Evolutionary conservation across 106 monocot species (phyloP), one percentile per base, ranked within the genome.

Genomic region (Phalaenopsis aphrodite): DNA sequence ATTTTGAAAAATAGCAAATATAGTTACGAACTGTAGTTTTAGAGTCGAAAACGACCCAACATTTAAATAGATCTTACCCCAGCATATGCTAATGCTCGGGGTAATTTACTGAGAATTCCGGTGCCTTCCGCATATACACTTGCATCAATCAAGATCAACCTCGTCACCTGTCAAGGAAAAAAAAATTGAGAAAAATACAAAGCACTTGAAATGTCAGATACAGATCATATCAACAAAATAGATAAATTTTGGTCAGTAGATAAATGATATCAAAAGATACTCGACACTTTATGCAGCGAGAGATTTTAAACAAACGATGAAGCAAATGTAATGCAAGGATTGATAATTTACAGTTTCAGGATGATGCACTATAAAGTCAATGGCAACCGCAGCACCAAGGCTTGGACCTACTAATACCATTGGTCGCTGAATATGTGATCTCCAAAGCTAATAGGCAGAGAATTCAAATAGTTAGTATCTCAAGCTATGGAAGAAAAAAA

Each of bases 351-450:
- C 96, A 38, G 92, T 91, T 82, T 97, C 96, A 43, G 96, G 96
- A 88, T 94, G 78, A 52, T 85, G 82, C 45, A 81, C 72, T 61
- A 87, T 81, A 86, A 97, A 97, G 76, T 97, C 96, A 78, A 94
- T 92, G 30, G 96, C 91, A 83, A 90, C 90, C 76, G 96, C 94
- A 72, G 96, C 96, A 85, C 96, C 96, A 79, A 97, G 96, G 64
- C 96, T 97, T n/a, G 96, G 89, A 21, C 96, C 92, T 67, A 97
- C 94, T 79, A 97, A 85, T 45, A 90, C 84, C 96, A 97, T 94
- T 57, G 96, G 94, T 79, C 79, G 89, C 76, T 81, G 83, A 77
- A 97, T 94, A 83, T 94, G 83, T 69, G 86, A 82, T 72, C 86
- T 92, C 96, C 96, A 97, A 64, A 97, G 71, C 96, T 97, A 75